A percentile compares a stretch with the other conserved stretches of the same genome.
Evolutionary conservation across 2,329 filamentous ascomycete genomes (phyloP).

Genomic region (Kalaharituber pfeilii): DNA sequence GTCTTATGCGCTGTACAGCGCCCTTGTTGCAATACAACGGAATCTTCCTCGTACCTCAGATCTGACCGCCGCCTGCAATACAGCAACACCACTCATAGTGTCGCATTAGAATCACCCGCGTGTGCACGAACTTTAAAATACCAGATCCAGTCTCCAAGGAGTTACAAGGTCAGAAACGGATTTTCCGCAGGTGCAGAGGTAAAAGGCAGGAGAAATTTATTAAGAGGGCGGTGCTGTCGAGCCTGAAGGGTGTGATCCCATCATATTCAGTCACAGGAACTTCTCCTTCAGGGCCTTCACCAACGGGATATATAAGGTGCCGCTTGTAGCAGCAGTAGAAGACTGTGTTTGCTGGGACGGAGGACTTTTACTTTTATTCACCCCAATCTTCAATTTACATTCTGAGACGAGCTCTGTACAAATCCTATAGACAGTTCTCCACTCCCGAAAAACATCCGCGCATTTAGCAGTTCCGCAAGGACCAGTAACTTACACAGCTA

Average conservation of each 20-base stretch:
- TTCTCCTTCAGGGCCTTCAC: not conserved
- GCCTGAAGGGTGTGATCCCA: not conserved
- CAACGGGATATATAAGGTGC: not conserved
- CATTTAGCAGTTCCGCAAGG: not conserved
- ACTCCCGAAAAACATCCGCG: not conserved
- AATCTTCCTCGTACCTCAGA: not conserved
- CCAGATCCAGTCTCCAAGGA: not conserved
- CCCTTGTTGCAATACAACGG: not conserved
- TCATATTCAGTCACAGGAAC: not conserved
- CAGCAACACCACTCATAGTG: not conserved
- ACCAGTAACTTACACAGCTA: not conserved
- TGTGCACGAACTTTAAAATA: not conserved
- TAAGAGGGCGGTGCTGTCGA: not conserved
- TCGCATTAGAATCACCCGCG: not conserved
- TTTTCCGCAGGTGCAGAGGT: no score
- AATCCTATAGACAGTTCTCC: not conserved
- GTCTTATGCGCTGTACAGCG: not conserved
- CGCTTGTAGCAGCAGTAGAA: no score
- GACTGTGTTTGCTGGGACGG: no score
- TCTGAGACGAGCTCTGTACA: no score
- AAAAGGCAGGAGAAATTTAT: not conserved
- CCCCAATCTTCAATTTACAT: no score
- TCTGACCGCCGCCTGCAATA: not conserved
- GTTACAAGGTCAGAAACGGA: not conserved
- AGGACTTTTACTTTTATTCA: no score